These are phyloP conservation scores for Podospora pseudopauciseta DNA, from an alignment of 495 filamentous ascomycete genomes.

Conservation along the genomic window DNA sequence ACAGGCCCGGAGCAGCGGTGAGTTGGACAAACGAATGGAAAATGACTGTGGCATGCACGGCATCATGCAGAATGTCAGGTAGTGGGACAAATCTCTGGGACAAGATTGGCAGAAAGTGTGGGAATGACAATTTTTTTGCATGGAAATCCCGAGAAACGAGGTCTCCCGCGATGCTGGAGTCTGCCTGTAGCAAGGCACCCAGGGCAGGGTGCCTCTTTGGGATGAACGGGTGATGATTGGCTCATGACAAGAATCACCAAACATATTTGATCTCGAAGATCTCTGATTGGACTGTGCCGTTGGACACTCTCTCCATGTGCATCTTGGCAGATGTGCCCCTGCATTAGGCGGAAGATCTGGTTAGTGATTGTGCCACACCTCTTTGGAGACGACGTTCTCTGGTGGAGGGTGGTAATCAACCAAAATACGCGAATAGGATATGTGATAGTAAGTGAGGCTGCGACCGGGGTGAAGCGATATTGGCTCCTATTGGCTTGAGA, in stretches of 20 bases:
- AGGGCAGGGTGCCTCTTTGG: conserved; percentile 3
- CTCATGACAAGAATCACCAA: conserved; percentile 4
- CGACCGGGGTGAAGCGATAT: not conserved
- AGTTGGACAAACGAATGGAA: not conserved
- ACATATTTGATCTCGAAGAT: not conserved
- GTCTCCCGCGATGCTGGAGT: not conserved
- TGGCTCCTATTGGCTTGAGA: not conserved
- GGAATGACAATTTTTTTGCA: not conserved
- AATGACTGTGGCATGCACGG: not conserved
- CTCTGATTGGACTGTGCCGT: conserved; percentile 3
- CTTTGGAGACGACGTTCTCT: not conserved
- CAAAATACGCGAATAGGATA: not conserved
- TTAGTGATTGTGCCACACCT: not conserved
- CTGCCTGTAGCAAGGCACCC: not conserved
- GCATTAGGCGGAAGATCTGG: not conserved
- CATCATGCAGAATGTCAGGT: conserved; percentile 2
- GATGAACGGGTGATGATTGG: not conserved
- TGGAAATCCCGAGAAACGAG: not conserved
- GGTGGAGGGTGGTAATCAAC: not conserved
- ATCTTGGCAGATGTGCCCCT: not conserved
- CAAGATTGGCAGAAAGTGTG: conserved; percentile 2
- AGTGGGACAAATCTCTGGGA: not conserved
- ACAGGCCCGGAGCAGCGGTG: not conserved
- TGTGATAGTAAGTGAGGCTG: no score
- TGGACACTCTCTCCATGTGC: not conserved